These are phyloP conservation scores for Claviceps quebecensis DNA, from an alignment of 2,329 filamentous ascomycete species.

Conservation along the genomic window DNA sequence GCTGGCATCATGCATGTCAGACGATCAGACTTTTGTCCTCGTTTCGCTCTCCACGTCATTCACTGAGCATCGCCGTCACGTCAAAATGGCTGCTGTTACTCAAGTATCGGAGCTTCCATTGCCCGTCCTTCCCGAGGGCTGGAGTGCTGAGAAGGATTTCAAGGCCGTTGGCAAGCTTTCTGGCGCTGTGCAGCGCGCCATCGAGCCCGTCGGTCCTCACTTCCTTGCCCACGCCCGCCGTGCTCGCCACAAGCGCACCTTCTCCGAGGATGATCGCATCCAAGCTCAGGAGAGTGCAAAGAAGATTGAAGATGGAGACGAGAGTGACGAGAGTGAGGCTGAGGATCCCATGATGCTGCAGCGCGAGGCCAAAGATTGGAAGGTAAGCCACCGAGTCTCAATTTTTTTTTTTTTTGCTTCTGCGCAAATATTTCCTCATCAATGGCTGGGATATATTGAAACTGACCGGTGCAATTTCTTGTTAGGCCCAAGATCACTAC, in stretches of 20 bases:
- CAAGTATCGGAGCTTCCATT: conserved; percentile 48
- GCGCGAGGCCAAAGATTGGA: conserved; percentile 98
- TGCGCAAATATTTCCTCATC: no score
- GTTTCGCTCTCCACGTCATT: conserved; percentile 8
- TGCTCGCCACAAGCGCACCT: conserved; percentile 91
- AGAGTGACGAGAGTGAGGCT: conserved; percentile 80
- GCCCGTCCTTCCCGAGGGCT: conserved; percentile 63
- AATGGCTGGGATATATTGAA: background rate
- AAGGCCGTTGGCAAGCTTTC: conserved; percentile 69
- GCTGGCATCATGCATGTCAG: no score
- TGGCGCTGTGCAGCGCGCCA: conserved; percentile 64
- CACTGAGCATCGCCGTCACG: conserved; percentile 3
- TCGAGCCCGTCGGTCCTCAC: conserved; percentile 93
- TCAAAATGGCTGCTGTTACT: conserved; percentile 48
- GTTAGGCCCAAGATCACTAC: conserved; percentile 87
- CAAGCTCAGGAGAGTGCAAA: conserved; percentile 90
- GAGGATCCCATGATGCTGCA: conserved; percentile 88
- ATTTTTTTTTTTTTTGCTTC: no score
- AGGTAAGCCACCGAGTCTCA: conserved; percentile 43
- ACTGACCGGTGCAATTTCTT: background rate
- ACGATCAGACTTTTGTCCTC: background rate
- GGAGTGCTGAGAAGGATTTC: conserved; percentile 85
- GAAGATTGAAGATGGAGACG: conserved; percentile 86
- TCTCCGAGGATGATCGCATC: conserved; percentile 96
- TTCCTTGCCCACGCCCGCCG: conserved; percentile 95